Evolutionary conservation across 257 asterid species (phyloP).

Genomic region (Nicotiana sylvestris): DNA sequence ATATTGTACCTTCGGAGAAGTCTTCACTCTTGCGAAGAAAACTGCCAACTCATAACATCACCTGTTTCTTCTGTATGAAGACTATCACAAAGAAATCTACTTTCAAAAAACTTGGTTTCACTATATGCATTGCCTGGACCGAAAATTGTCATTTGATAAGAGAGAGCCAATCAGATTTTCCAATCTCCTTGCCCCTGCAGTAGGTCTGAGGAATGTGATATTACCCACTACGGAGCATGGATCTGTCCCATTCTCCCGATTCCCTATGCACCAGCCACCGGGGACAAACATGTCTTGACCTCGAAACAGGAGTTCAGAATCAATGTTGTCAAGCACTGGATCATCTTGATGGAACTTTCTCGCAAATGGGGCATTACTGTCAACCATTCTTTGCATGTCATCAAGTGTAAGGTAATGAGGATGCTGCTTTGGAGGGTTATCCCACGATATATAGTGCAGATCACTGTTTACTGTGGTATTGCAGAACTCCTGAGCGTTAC

Average conservation of each 20-base stretch:
- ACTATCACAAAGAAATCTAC: conserved; percentile 9
- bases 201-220: conserved; percentile 61
- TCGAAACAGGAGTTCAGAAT: conserved; percentile 57
- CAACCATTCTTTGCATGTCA: conserved; percentile 75
- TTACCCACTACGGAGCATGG: conserved; percentile 68
- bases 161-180: conserved; percentile 55
- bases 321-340: conserved; percentile 69
- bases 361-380: conserved; percentile 82
- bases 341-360: conserved; percentile 76
- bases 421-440: conserved; percentile 59
- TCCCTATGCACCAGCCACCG: conserved; percentile 85
- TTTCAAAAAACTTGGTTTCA: not conserved
- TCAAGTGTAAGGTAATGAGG: conserved; percentile 37
- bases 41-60: not conserved
- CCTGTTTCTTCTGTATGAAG: not conserved
- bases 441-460: conserved; percentile 92
- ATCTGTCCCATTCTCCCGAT: conserved; percentile 56
- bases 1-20: not conserved
- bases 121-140: conserved; percentile 70
- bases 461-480: conserved; percentile 84
- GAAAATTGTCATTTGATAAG: conserved; percentile 50
- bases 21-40: not conserved
- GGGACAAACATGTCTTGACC: conserved; percentile 66
- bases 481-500: conserved; percentile 68
- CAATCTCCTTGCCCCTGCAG: conserved; percentile 70